Conservation (phyloP, 345 rosid species). For the Citrus reticulata region DNA sequence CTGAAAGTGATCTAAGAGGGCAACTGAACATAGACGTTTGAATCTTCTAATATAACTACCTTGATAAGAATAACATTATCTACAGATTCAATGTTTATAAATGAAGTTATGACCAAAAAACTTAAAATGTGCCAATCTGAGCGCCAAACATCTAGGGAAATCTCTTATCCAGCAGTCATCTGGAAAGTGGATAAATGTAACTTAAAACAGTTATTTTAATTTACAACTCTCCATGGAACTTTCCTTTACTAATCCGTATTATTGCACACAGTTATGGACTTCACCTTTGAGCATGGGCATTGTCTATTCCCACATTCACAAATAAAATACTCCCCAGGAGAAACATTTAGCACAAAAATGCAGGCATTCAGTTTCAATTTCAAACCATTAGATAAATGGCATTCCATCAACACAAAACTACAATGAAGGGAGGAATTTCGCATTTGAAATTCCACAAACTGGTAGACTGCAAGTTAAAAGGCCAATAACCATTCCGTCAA, state of each 20-base stretch:
- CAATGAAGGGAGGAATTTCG: background rate
- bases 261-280: background rate
- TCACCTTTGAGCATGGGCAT: background rate
- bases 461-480: background rate
- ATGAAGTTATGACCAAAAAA: background rate
- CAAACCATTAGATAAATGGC: background rate
- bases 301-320: background rate
- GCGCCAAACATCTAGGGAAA: background rate
- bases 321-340: too few relatives aligned
- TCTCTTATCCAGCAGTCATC: background rate
- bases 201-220: background rate
- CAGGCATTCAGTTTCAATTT: background rate
- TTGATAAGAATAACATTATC: background rate
- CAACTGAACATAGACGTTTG: background rate
- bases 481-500: conserved; percentile 1
- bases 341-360: background rate
- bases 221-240: background rate
- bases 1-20: background rate
- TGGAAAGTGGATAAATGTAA: background rate
- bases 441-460: background rate
- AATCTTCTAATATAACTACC: background rate
- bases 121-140: background rate
- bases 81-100: background rate
- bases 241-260: background rate
- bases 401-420: background rate